Conservation (phyloP, 2,329 filamentous ascomycete species). For the Acrocalymma vagum region DNA sequence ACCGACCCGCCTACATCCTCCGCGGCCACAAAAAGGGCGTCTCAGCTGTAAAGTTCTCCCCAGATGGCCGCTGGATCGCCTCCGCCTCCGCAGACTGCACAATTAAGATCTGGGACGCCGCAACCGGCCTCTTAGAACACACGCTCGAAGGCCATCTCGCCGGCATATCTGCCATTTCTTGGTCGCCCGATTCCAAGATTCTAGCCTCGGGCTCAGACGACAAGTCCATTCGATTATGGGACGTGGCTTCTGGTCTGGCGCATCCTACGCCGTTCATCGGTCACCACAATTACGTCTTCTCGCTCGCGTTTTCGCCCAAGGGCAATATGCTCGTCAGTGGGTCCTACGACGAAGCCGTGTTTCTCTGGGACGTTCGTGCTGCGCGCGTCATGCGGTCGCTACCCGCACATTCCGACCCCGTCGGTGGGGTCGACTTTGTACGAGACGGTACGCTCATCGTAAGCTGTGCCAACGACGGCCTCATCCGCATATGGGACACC, state of each 20-base stretch:
- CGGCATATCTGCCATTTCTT: constrained; percentile 91
- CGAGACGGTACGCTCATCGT: constrained; percentile 90
- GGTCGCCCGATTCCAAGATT: constrained; percentile 87
- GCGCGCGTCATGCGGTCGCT: constrained; percentile 88
- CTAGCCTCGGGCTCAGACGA: constrained; percentile 94
- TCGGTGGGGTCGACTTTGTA: constrained; percentile 92
- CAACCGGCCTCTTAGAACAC: constrained; percentile 80
- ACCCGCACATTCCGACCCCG: constrained; percentile 94
- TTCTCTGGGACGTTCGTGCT: constrained; percentile 93
- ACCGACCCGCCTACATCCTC: constrained; percentile 74
- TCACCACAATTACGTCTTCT: constrained; percentile 97
- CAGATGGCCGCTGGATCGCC: constrained; percentile 88
- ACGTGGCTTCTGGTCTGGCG: constrained; percentile 68
- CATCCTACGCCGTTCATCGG: constrained; percentile 74
- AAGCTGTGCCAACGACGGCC: constrained; percentile 88
- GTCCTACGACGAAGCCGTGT: constrained; percentile 96
- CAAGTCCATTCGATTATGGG: constrained; percentile 95
- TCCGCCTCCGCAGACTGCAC: constrained; percentile 87
- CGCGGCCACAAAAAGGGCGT: constrained; percentile 81
- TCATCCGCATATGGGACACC: constrained; percentile 87
- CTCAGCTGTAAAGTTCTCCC: constrained; percentile 88
- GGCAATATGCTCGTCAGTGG: constrained; percentile 96
- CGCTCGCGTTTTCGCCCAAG: constrained; percentile 94
- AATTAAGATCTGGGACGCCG: constrained; percentile 88
- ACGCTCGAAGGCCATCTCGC: constrained; percentile 94